Base-by-base conservation (phyloP, 768 basidiomycete species). In the Sporobolomyces phaffii region DNA sequence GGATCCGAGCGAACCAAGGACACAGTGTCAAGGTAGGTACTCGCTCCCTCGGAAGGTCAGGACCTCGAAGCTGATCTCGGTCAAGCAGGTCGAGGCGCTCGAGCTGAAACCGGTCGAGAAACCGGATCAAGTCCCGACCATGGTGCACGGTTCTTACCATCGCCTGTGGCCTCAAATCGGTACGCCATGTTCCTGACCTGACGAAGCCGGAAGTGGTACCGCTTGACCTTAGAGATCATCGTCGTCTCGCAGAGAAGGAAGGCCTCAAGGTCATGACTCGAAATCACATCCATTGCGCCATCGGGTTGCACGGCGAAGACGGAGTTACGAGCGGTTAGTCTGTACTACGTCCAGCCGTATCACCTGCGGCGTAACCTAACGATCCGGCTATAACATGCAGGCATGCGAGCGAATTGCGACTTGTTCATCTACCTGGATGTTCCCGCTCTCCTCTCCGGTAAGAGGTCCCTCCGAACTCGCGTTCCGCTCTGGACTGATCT, bases 241-340 rank as follows among this genome's bases (percentile, higher is more conserved):
- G n/a, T n/a, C n/a, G n/a, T n/a, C n/a, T n/a, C n/a, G 28, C 62
- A 75, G 74, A 62, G 26, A 70, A 70, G 29, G 69, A 74, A 48
- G 75, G 75, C 0, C 62, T 77, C 20, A 75, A 70, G 64, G 60
- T 67, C 68, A 96, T 93, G 91, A 82, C 78, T 17, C 82, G 94
- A 29, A 94, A 92, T 74, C 92, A 97, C 74, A 88, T 98, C 43
- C 94, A 99, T 77, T 81, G 96, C 18, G 92, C 93, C 0, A 88
- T 91, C 76, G 86, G 88, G 40, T 78, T 89, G 5, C 79, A 82
- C 3, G 84, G 85, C 1, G 78, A 85, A 18, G 56, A 76, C 3
- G 82, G 83, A 8, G 85, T 89, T 52, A 83, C 87, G 58, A 91
- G 89, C 70, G 90, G 91, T 90, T 62, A 29, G 85, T 26, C 15